Conservation (phyloP, 2,329 filamentous ascomycete species). For the Fusarium cyanostomum region DNA sequence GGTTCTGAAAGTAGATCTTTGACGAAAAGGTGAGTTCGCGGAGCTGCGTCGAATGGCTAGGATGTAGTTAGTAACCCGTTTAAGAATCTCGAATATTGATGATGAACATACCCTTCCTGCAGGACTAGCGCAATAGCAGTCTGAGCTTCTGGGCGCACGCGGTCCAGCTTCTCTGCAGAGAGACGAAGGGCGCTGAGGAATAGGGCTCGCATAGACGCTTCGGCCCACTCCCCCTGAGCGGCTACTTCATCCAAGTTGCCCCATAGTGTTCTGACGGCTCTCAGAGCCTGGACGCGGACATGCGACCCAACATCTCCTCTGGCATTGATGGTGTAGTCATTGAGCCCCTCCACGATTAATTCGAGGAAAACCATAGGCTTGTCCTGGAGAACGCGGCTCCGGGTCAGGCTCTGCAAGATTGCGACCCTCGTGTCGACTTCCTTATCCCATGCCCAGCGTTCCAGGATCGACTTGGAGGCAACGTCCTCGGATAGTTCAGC, state of each 20-base stretch:
- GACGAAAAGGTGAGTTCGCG: conserved; percentile 63
- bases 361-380: conserved; percentile 54
- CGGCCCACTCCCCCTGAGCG: conserved; percentile 28
- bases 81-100: background rate
- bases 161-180: conserved; percentile 89
- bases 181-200: conserved; percentile 70
- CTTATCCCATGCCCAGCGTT: conserved; percentile 62
- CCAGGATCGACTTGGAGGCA: conserved; percentile 57
- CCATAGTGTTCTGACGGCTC: conserved; percentile 75
- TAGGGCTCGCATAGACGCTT: conserved; percentile 51
- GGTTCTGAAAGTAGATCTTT: conserved; percentile 64
- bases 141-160: conserved; percentile 76
- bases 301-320: conserved; percentile 91
- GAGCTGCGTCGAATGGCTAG: conserved; percentile 51
- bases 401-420: conserved; percentile 64
- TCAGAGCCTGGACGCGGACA: conserved; percentile 81
- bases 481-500: conserved; percentile 40
- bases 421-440: conserved; percentile 63
- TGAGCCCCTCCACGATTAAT: conserved; percentile 68
- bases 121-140: conserved; percentile 59
- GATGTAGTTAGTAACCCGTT: conserved; percentile 36
- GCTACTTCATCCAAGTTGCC: conserved; percentile 43
- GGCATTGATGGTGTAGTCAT: conserved; percentile 91
- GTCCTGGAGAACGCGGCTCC: conserved; percentile 56
- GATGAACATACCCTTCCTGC: conserved; percentile 54